phyloP scores from a whole-genome alignment of 176 grass and related monocot genomes.

The Aegilops tauschii region DNA sequence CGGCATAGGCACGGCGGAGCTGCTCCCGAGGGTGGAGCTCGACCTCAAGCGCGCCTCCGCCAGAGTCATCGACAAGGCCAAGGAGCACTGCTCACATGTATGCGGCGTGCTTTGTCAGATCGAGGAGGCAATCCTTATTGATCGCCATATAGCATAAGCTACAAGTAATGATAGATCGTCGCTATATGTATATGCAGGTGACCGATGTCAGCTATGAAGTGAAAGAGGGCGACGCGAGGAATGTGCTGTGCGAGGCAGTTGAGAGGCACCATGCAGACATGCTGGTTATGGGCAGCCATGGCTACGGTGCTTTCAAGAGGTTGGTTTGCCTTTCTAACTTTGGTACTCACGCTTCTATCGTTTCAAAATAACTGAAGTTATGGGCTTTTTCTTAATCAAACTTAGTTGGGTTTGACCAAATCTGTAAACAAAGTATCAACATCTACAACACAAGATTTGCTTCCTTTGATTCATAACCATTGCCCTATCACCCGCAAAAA shows the following conservation, averaged over 20 bases:
- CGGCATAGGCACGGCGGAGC: constrained; percentile 53
- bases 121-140: neutral
- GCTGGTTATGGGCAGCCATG: constrained; percentile 78
- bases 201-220: constrained; percentile 44
- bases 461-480: no score
- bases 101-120: neutral
- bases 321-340: neutral
- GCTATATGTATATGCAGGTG: constrained; percentile 29
- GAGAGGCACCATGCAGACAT: constrained; percentile 72
- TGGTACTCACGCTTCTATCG: neutral
- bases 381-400: no score
- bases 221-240: constrained; percentile 68
- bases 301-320: constrained; percentile 75
- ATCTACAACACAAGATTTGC: no score
- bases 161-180: no score
- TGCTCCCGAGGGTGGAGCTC: constrained; percentile 51
- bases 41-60: constrained; percentile 52
- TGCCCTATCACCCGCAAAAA: no score
- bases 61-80: constrained; percentile 64
- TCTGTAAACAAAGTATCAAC: no score
- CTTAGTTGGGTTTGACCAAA: no score
- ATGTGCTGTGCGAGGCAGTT: constrained; percentile 72
- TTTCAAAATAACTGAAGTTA: no score
- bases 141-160: neutral
- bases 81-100: constrained; percentile 55